A percentile compares a stretch with the other conserved stretches of the same genome.
Conservation (phyloP, 805 yeast species). For the Clavispora santaluciae region DNA sequence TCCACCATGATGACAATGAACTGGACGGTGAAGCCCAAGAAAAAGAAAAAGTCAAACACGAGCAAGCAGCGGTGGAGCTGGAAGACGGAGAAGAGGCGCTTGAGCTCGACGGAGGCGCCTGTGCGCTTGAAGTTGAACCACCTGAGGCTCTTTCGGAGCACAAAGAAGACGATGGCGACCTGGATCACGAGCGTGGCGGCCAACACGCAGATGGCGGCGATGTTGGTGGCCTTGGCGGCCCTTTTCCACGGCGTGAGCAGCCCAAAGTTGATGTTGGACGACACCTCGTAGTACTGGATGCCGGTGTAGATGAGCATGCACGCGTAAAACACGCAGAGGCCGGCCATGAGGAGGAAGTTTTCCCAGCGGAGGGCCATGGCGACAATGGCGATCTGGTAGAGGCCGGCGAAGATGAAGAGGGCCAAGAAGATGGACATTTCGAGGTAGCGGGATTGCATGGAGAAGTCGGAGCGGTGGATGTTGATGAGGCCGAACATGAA, state of each 20-base stretch:
- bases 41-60: constrained; percentile 43
- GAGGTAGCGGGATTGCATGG: constrained; percentile 18
- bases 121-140: constrained; percentile 46
- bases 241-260: constrained; percentile 21
- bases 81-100: constrained; percentile 31
- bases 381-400: constrained; percentile 38
- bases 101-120: constrained; percentile 42
- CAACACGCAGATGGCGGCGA: constrained; percentile 40
- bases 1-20: constrained; percentile 42
- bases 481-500: constrained; percentile 38
- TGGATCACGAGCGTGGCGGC: constrained; percentile 32
- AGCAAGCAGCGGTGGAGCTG: constrained; percentile 38
- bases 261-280: constrained; percentile 17
- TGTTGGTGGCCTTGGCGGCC: constrained; percentile 34
- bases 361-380: constrained; percentile 33
- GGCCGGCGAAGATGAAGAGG: constrained; percentile 43
- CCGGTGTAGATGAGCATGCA: constrained; percentile 45
- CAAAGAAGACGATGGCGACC: constrained; percentile 22
- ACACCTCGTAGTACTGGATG: constrained; percentile 40
- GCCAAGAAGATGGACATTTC: constrained; percentile 41
- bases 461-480: constrained; percentile 20
- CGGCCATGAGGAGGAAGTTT: constrained; percentile 36
- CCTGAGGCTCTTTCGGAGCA: constrained; percentile 36
- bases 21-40: constrained; percentile 47
- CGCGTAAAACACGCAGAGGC: constrained; percentile 35